phyloP scores from a whole-genome alignment of 768 basidiomycete genomes.

The Leccinum obscurum region DNA sequence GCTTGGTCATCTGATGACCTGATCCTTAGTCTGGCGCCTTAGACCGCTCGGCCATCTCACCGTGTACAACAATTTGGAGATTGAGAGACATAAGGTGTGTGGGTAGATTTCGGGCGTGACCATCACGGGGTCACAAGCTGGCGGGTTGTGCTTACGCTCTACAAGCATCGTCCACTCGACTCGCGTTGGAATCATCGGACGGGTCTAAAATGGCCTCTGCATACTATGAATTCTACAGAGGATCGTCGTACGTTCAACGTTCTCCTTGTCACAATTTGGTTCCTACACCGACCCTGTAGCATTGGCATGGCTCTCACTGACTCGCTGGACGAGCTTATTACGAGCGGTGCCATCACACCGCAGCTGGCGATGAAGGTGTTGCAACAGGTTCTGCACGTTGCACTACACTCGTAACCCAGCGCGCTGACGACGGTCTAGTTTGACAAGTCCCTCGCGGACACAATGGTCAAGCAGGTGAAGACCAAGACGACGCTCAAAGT shows the following conservation, averaged over 20 bases:
- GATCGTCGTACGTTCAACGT: constrained; percentile 70
- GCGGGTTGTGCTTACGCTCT: background rate
- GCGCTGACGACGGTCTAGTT: constrained; percentile 56
- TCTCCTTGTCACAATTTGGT: background rate
- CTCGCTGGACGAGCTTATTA: constrained; percentile 97
- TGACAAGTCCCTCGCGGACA: constrained; percentile 93
- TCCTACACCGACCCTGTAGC: constrained; percentile 42
- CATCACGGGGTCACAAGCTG: constrained; percentile 25
- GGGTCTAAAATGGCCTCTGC: constrained; percentile 63
- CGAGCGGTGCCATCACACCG: constrained; percentile 93
- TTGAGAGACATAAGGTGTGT: background rate
- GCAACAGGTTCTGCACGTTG: constrained; percentile 70
- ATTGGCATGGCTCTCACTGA: constrained; percentile 98
- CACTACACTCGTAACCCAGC: constrained; percentile 1
- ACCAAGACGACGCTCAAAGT: constrained; percentile 93
- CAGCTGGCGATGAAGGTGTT: constrained; percentile 99
- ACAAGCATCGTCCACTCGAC: constrained; percentile 8
- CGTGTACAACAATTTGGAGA: background rate
- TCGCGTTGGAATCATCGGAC: constrained; percentile 6
- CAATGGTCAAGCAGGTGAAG: constrained; percentile 91
- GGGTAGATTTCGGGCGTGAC: constrained; percentile 13
- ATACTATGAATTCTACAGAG: constrained; percentile 92
- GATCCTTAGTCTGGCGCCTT: constrained; percentile 61
- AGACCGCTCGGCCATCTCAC: constrained; percentile 61
- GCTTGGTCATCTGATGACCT: constrained; percentile 32